Evolutionary conservation across 345 rosid genomes (phyloP), one percentile per base, ranked within the genome.

Genomic region (Gossypium turneri): DNA sequence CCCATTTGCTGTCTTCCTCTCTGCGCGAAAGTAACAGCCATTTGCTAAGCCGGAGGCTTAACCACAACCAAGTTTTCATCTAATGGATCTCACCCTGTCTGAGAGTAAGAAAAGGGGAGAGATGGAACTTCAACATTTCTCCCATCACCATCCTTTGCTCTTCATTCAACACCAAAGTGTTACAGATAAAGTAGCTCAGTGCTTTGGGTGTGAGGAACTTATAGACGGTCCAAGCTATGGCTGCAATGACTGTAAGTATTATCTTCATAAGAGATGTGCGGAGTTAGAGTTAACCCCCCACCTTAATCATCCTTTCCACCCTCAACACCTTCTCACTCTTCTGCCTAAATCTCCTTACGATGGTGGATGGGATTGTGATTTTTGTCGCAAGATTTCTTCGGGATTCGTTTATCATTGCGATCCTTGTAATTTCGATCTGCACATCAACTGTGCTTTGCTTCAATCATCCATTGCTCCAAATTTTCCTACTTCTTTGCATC

Each of bases 351-450:
- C 12, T 7, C 24, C 59, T 7, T 55, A 55, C 2, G 0, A 0
- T 1, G 59, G 12, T 8, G 0, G 2, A 0, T 55, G 8, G 3
- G 0, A 0, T 0, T 55, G 59, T 55, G 2, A 19, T 45, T 11
- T 55, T 1, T 55, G 24, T n/a, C 11, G 0, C n/a, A n/a, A n/a
- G n/a, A n/a, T 0, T 16, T 53, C 8, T 17, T 0, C 2, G 22
- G 58, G 58, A n/a, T 55, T n/a, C n/a, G 58, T 7, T 55, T 55
- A 55, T n/a, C 58, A 7, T 55, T 55, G 25, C 0, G 12, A 0
- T n/a, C 2, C 59, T 55, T 55, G 59, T 19, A 0, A 8, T 0
- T 19, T n/a, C 24, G 12, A 19, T 55, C 59, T 55, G 3, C 3
- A 20, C 4, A 20, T 57, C 27, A 20, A 43, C 3, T 72, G 67